Conservation (phyloP, 73 alveolate species). For the Paramecium caudatum region DNA sequence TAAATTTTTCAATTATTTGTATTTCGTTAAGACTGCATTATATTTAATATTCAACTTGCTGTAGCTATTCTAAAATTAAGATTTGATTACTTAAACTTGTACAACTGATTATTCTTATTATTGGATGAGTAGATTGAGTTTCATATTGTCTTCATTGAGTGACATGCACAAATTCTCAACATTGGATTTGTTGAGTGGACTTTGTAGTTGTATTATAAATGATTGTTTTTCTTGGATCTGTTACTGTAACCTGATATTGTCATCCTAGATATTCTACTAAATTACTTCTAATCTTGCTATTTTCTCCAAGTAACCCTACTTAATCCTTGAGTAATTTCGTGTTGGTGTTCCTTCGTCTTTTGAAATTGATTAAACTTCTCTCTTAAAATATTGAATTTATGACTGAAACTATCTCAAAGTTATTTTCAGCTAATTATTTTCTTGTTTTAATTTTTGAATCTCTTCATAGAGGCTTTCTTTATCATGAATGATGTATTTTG, state of each 20-base stretch:
- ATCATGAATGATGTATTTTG: constrained; percentile 26
- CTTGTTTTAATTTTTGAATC: constrained; percentile 10
- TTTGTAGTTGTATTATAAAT: not conserved
- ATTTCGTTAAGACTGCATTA: constrained; percentile 56
- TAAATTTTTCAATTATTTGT: not conserved
- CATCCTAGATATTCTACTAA: not conserved
- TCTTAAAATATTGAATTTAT: constrained; percentile 24
- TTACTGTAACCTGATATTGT: not conserved
- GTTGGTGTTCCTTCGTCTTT: not conserved
- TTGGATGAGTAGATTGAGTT: not conserved
- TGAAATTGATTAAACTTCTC: constrained; percentile 20
- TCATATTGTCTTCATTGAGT: constrained; percentile 17
- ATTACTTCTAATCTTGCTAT: not conserved
- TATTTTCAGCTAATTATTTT: not conserved
- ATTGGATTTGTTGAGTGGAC: not conserved
- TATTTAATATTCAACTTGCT: constrained; percentile 6
- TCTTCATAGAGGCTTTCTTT: constrained; percentile 43
- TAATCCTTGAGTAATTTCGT: not conserved
- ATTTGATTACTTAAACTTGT: not conserved
- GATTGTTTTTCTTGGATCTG: not conserved
- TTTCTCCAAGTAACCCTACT: constrained; percentile 21
- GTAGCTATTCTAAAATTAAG: constrained; percentile 8
- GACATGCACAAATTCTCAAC: constrained; percentile 29
- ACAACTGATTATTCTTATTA: not conserved
- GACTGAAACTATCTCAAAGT: constrained; percentile 11